Conservation (phyloP, 2,329 filamentous ascomycete genomes). For the Microdochium bolleyi region DNA sequence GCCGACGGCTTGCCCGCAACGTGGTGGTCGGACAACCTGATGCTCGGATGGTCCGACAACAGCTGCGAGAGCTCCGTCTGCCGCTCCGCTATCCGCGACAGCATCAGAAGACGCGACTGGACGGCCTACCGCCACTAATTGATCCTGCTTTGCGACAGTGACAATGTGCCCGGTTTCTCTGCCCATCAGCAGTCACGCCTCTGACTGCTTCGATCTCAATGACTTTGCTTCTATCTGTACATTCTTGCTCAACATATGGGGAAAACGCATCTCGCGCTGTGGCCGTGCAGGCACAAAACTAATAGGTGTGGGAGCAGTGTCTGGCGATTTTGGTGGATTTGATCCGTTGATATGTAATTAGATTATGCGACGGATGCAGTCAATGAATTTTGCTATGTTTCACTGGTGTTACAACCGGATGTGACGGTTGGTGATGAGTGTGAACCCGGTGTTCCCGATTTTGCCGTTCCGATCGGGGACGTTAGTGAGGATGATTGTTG, state of each 20-base stretch:
- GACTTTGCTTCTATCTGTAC: slow-evolving; percentile 10
- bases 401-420: background rate
- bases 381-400: background rate
- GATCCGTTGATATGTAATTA: slow-evolving; percentile 8
- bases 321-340: slow-evolving; percentile 13
- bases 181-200: background rate
- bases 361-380: background rate
- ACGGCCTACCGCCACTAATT: background rate
- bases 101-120: slow-evolving; percentile 8
- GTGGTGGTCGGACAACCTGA: slow-evolving; percentile 39
- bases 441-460: too few species aligned
- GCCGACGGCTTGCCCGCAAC: slow-evolving; percentile 23
- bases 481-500: too few species aligned
- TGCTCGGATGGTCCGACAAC: slow-evolving; percentile 33
- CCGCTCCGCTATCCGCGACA: slow-evolving; percentile 23
- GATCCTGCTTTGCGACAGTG: background rate
- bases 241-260: slow-evolving; percentile 14
- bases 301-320: slow-evolving; percentile 8
- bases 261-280: slow-evolving; percentile 4
- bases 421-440: background rate
- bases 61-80: slow-evolving; percentile 27
- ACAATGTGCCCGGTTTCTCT: background rate
- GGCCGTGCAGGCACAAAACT: slow-evolving; percentile 12
- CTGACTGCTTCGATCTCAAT: background rate
- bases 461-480: background rate